Conservation (phyloP, 2,329 filamentous ascomycete genomes). For the Penicillium sp. region DNA sequence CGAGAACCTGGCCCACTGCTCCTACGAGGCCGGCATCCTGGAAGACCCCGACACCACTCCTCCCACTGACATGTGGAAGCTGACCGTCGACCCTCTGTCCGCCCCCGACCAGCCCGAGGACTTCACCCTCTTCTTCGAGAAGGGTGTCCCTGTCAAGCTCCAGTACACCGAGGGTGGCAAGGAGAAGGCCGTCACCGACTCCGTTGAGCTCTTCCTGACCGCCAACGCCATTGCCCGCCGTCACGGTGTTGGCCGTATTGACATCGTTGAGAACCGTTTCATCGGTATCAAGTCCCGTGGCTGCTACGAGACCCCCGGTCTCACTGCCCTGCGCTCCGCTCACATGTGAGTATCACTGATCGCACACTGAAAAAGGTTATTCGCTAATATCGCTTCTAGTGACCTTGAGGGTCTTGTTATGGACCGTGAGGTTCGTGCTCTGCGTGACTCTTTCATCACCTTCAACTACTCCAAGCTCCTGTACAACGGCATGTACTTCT, state of each 20-base stretch:
- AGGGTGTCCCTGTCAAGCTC: conserved; percentile 73
- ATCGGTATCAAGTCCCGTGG: conserved; percentile 79
- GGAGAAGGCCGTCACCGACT: conserved; percentile 64
- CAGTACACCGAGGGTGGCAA: conserved; percentile 54
- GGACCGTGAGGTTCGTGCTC: conserved; percentile 67
- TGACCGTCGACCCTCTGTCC: conserved; percentile 65
- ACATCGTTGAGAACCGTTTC: conserved; percentile 82
- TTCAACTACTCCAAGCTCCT: conserved; percentile 59
- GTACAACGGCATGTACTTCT: conserved; percentile 57
- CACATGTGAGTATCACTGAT: conserved; percentile 57
- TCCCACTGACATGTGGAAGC: conserved; percentile 76
- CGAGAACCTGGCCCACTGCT: conserved; percentile 62
- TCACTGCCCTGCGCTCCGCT: conserved; percentile 36
- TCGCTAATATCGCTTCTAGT: conserved; percentile 17
- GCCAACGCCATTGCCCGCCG: conserved; percentile 71
- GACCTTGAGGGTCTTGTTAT: conserved; percentile 59
- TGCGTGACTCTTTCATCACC: conserved; percentile 72
- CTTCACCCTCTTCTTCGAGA: conserved; percentile 71
- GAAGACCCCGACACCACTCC: conserved; percentile 62
- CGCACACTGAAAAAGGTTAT: background rate
- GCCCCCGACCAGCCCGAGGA: conserved; percentile 72
- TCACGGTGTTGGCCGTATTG: conserved; percentile 76
- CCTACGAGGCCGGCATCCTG: conserved; percentile 72
- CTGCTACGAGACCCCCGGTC: conserved; percentile 66
- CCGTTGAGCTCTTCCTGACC: conserved; percentile 71